A percentile compares a stretch with the other conserved stretches of the same genome.
Evolutionary conservation across 2,329 filamentous ascomycete species (phyloP).

Genomic region (Fusarium globosum): DNA sequence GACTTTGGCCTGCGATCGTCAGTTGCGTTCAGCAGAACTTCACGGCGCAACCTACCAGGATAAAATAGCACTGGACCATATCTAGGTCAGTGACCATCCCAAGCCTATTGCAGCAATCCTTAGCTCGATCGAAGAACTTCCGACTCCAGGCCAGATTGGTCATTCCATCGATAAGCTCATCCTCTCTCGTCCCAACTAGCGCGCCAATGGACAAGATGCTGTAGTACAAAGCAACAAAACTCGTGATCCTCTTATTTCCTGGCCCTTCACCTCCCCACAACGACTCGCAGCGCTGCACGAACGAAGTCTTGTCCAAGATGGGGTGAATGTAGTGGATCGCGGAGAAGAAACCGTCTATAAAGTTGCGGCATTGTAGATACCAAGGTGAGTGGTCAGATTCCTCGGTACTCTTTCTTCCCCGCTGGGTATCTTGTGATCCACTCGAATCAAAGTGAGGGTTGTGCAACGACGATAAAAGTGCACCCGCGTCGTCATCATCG

Average conservation of each 20-base stretch:
- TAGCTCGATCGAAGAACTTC: neutral
- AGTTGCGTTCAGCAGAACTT: fast-evolving
- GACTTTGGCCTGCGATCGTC: neutral
- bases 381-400: neutral
- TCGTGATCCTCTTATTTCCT: neutral
- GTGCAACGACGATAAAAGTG: neutral
- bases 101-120: neutral
- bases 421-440: neutral
- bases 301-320: neutral
- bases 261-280: neutral
- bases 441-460: neutral
- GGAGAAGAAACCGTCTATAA: neutral
- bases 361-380: neutral
- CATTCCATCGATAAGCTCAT: neutral
- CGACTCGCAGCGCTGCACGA: neutral
- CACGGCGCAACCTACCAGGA: fast-evolving
- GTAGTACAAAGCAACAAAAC: neutral
- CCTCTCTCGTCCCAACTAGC: neutral
- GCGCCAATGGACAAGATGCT: neutral
- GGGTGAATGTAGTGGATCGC: neutral
- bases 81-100: neutral
- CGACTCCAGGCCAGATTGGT: neutral
- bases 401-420: neutral
- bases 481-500: neutral
- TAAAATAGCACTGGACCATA: neutral